Evolutionary conservation across 495 filamentous ascomycete genomes (phyloP), one percentile per base, ranked within the genome.

Genomic region (Talaromyces ruber): DNA sequence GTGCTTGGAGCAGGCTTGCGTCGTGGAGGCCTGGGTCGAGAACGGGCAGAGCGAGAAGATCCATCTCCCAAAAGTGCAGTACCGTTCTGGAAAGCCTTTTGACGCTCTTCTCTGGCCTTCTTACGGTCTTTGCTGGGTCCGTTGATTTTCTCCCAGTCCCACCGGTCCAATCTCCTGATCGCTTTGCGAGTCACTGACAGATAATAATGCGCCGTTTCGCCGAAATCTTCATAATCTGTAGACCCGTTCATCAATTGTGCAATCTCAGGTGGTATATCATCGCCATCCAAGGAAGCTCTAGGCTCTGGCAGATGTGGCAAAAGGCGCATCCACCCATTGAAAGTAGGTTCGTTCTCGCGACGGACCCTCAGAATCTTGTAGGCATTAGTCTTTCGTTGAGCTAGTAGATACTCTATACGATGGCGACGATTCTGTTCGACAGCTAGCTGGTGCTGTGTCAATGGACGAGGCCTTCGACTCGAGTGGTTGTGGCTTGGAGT

Each of bases 361-460:
- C 87, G 63, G 64, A 68, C 69, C 79, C 75, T 85, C 12, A 89
- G 82, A 3, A 87, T 75, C 34, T 77, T 74, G 63, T 85, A 86
- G 60, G 88, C 84, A 60, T 84, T 78, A 57, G 74, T 79, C 62
- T 82, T 84, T 34, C 92, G 76, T 50, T 89, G 89, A 21, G 88
- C 86, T 30, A 98, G 83, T 51, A 94, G 86, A 67, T 94, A 90
- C 58, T 96, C 88, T 47, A 96, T 90, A 14, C 91, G 88, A 71
- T 94, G 86, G 39, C 86, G 89, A 8, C 95, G 83, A 69, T 96
- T 97, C 53, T 88, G 84, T 66, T 96, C 91, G 4, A 98, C 90
- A 7, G 93, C 94, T 29, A 96, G 79, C 68, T 98, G 94, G 71
- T 98, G 94, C 9, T 91, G 88, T 1, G 94, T 98, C 21, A 96